Conservation (phyloP, 2,329 filamentous ascomycete species). For the Alternaria triticimaculans region DNA sequence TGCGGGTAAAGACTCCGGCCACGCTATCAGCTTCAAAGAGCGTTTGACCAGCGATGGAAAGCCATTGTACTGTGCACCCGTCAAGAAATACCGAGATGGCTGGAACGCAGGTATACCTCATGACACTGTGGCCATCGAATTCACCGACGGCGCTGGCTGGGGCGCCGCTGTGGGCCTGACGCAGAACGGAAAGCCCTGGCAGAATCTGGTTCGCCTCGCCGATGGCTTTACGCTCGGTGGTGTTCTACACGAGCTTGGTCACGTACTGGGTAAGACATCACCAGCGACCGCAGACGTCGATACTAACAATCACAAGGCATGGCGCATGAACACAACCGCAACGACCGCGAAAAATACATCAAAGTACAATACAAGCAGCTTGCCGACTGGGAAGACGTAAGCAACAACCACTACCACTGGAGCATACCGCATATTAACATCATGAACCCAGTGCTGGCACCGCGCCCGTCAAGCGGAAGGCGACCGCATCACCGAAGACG, state of each 20-base stretch:
- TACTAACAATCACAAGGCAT: neutral
- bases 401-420: neutral
- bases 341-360: conserved; percentile 8
- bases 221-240: neutral
- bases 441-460: neutral
- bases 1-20: neutral
- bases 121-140: conserved; percentile 3
- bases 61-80: neutral
- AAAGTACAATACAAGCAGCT: conserved; percentile 1
- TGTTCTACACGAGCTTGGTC: neutral
- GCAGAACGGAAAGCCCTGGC: neutral
- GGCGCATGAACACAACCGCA: conserved; percentile 8
- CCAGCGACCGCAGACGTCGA: neutral
- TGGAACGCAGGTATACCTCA: conserved; percentile 3
- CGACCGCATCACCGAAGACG: neutral
- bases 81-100: neutral
- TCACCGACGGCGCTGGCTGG: neutral
- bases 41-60: neutral
- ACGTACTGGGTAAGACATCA: neutral
- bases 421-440: neutral
- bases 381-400: neutral
- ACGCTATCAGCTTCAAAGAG: conserved; percentile 2
- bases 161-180: conserved; percentile 3
- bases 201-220: neutral
- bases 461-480: neutral